Conservation (phyloP, 495 filamentous ascomycete genomes). For the Neurospora sp. region DNA sequence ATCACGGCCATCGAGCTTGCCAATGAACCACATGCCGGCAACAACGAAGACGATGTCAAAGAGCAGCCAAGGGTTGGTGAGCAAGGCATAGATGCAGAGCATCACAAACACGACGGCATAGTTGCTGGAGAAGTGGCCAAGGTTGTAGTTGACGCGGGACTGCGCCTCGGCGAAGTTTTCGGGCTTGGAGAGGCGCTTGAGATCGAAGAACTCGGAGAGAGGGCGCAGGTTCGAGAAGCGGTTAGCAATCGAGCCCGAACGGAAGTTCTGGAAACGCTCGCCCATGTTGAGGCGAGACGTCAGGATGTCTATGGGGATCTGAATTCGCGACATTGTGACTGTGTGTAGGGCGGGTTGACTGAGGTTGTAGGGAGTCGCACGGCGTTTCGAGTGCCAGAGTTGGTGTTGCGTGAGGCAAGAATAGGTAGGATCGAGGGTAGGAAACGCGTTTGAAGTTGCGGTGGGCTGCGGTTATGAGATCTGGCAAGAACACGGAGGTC, state of each 20-base stretch:
- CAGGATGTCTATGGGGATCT: slow-evolving; percentile 81
- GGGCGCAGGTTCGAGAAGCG: slow-evolving; percentile 91
- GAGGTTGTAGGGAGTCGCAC: neutral
- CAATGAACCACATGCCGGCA: slow-evolving; percentile 80
- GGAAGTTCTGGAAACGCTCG: slow-evolving; percentile 61
- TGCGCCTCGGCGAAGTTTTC: slow-evolving; percentile 83
- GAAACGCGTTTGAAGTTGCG: neutral
- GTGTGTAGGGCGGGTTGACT: too few relatives aligned
- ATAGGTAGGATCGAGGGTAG: neutral
- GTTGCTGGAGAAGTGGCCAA: slow-evolving; percentile 96
- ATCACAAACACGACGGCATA: slow-evolving; percentile 89
- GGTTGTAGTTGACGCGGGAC: slow-evolving; percentile 93
- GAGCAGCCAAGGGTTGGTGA: slow-evolving; percentile 72
- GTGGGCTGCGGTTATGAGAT: slow-evolving; percentile 9
- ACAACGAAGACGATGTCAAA: slow-evolving; percentile 86
- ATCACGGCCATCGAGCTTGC: slow-evolving; percentile 76
- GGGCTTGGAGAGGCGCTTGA: slow-evolving; percentile 92
- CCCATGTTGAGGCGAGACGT: slow-evolving; percentile 81
- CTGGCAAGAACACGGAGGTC: slow-evolving; percentile 20
- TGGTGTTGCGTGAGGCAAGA: neutral
- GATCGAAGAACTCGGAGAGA: slow-evolving; percentile 84
- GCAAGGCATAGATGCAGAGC: slow-evolving; percentile 87
- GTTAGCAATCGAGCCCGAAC: slow-evolving; percentile 61
- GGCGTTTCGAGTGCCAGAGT: neutral
- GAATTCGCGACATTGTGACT: slow-evolving; percentile 67